Percentiles rank a stretch among this genome's conserved stretches.
Evolutionary conservation across 2,329 filamentous ascomycete genomes (phyloP).

Genomic region (Ascochyta rabiei): DNA sequence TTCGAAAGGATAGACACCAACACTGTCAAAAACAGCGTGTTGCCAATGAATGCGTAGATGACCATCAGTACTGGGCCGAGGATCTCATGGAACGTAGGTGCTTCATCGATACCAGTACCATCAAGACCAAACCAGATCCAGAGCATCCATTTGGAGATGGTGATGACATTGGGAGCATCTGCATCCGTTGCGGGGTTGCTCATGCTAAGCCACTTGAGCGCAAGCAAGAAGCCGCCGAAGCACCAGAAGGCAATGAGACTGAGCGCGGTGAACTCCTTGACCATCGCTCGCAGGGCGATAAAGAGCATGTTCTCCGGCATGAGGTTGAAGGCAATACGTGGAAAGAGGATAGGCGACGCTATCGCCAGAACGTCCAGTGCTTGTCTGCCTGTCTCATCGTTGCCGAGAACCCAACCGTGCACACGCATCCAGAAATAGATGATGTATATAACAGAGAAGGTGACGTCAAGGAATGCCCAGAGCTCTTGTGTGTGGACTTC

Average conservation of each 20-base stretch:
- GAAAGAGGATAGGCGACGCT: conserved; percentile 77
- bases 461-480: conserved; percentile 85
- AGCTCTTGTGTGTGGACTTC: conserved; percentile 85
- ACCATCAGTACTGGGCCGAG: conserved; percentile 82
- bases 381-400: conserved; percentile 63
- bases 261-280: conserved; percentile 81
- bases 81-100: conserved; percentile 76
- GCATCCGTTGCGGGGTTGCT: conserved; percentile 41
- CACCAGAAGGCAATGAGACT: conserved; percentile 80
- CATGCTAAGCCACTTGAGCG: conserved; percentile 75
- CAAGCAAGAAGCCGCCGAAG: conserved; percentile 80
- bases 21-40: conserved; percentile 87
- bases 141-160: conserved; percentile 88
- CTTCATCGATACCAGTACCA: conserved; percentile 63
- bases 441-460: conserved; percentile 74
- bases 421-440: conserved; percentile 72
- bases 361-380: conserved; percentile 80
- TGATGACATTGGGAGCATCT: conserved; percentile 62
- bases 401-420: conserved; percentile 63
- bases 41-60: conserved; percentile 82
- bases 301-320: conserved; percentile 86
- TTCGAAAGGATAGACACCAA: conserved; percentile 86
- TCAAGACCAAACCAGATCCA: conserved; percentile 93
- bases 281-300: conserved; percentile 80
- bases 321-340: conserved; percentile 80